Percentiles rank a stretch among this genome's conserved stretches.
Conservation (phyloP, 805 yeast genomes). For the Candida railenensis region DNA sequence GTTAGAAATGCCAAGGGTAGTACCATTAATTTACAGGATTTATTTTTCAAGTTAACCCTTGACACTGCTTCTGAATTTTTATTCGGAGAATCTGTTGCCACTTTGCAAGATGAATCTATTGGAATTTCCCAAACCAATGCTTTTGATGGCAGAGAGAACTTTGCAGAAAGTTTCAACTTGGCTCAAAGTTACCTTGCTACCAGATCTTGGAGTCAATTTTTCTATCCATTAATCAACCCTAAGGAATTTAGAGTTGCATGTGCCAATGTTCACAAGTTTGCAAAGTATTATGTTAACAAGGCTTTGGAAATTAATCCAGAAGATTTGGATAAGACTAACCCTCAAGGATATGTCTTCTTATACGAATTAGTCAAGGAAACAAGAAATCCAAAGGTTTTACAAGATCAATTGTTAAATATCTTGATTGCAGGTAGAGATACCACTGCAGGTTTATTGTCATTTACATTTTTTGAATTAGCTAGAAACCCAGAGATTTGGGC, state of each 20-base stretch:
- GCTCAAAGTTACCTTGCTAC: constrained; percentile 33
- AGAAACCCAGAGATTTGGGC: constrained; percentile 28
- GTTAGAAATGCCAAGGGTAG: constrained; percentile 20
- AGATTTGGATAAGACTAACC: constrained; percentile 27
- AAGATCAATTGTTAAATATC: constrained; percentile 38
- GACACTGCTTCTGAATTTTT: constrained; percentile 43
- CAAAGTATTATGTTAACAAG: constrained; percentile 27
- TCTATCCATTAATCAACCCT: constrained; percentile 25
- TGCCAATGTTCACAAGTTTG: constrained; percentile 30
- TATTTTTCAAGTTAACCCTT: constrained; percentile 33
- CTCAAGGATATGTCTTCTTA: constrained; percentile 33
- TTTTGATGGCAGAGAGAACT: constrained; percentile 27
- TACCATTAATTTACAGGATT: constrained; percentile 32
- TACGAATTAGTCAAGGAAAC: constrained; percentile 40
- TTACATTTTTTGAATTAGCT: constrained; percentile 29
- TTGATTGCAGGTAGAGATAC: constrained; percentile 40
- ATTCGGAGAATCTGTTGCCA: constrained; percentile 36
- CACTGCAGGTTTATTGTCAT: constrained; percentile 32
- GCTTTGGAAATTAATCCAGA: constrained; percentile 27
- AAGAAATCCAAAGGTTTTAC: constrained; percentile 31
- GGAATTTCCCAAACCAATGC: constrained; percentile 23
- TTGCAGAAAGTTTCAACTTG: constrained; percentile 34
- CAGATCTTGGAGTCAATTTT: constrained; percentile 31
- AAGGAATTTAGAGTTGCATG: constrained; percentile 29
- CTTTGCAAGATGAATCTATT: constrained; percentile 26